phyloP scores from a whole-genome alignment of 176 grass and related monocot species.

The Thinopyrum elongatum region DNA sequence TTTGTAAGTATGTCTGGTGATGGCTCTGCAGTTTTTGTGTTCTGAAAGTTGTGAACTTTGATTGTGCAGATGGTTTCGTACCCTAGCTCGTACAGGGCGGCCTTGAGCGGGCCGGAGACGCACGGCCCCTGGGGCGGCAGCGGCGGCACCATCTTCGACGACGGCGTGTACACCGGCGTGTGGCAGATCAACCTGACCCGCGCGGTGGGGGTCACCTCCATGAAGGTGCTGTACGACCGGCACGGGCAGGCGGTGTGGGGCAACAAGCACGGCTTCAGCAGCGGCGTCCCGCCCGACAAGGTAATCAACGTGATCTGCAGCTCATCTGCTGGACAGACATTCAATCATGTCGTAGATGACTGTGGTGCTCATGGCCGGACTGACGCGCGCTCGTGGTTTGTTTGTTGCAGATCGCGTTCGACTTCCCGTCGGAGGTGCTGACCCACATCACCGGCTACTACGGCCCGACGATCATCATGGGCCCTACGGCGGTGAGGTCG shows the following conservation, averaged over 20 bases:
- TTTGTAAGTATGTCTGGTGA: not conserved
- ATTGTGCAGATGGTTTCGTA: conserved; percentile 55
- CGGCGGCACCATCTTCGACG: conserved; percentile 94
- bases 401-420: conserved; percentile 61
- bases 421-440: conserved; percentile 83
- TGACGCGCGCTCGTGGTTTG: not conserved
- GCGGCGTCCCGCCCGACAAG: conserved; percentile 75
- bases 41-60: conserved; percentile 7
- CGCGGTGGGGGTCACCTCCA: conserved; percentile 59
- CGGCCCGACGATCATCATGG: conserved; percentile 65
- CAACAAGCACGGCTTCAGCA: conserved; percentile 81
- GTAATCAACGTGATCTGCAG: conserved; percentile 20
- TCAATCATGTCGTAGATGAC: too few relatives aligned
- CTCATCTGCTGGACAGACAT: not conserved
- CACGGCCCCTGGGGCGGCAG: conserved; percentile 96
- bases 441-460: conserved; percentile 90
- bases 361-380: not conserved
- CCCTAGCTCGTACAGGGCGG: conserved; percentile 46
- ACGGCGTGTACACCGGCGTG: conserved; percentile 75
- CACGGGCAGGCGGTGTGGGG: conserved; percentile 93
- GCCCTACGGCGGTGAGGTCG: conserved; percentile 72
- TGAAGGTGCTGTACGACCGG: conserved; percentile 87
- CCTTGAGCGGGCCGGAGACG: conserved; percentile 35
- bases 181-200: conserved; percentile 87
- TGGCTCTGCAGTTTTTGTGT: not conserved